Conservation (phyloP, 176 grass and related monocot species). For the Echinochloa phyllopogon region DNA sequence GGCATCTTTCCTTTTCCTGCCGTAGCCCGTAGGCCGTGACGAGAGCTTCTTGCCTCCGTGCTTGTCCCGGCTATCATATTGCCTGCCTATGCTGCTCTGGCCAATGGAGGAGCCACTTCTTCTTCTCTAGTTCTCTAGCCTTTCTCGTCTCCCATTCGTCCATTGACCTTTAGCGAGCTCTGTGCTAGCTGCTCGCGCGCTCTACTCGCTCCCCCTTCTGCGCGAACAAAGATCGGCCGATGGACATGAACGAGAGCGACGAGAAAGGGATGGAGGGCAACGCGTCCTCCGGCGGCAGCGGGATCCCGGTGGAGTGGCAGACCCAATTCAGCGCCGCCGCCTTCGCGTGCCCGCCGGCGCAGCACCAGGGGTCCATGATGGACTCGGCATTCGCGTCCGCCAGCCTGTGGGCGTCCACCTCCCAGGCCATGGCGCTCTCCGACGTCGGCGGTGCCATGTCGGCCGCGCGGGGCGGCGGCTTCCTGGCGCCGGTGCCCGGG, state of each 20-base stretch:
- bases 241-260: slow-evolving; percentile 62
- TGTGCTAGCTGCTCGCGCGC: background rate
- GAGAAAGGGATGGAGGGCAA: slow-evolving; percentile 63
- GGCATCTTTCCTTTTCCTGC: slow-evolving; percentile 56
- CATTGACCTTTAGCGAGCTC: slow-evolving; percentile 4
- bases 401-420: slow-evolving; percentile 60
- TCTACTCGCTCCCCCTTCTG: background rate
- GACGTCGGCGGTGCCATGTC: slow-evolving; percentile 40
- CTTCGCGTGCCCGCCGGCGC: slow-evolving; percentile 44
- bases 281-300: slow-evolving; percentile 40
- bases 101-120: slow-evolving; percentile 31
- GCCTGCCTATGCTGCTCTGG: slow-evolving; percentile 42
- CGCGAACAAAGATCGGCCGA: slow-evolving; percentile 17
- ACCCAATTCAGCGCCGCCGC: slow-evolving; percentile 54
- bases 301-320: slow-evolving; percentile 61
- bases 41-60: slow-evolving; percentile 43
- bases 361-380: slow-evolving; percentile 47
- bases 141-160: slow-evolving; percentile 24
- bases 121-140: slow-evolving; percentile 40
- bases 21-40: slow-evolving; percentile 38
- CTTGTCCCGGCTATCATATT: slow-evolving; percentile 37
- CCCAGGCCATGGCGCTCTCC: slow-evolving; percentile 49
- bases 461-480: slow-evolving; percentile 28
- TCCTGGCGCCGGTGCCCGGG: slow-evolving; percentile 55
- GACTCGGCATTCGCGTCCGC: slow-evolving; percentile 55